Evolutionary conservation across 805 yeast species (phyloP).

Genomic region (Zygotorulaspora chibaensis): DNA sequence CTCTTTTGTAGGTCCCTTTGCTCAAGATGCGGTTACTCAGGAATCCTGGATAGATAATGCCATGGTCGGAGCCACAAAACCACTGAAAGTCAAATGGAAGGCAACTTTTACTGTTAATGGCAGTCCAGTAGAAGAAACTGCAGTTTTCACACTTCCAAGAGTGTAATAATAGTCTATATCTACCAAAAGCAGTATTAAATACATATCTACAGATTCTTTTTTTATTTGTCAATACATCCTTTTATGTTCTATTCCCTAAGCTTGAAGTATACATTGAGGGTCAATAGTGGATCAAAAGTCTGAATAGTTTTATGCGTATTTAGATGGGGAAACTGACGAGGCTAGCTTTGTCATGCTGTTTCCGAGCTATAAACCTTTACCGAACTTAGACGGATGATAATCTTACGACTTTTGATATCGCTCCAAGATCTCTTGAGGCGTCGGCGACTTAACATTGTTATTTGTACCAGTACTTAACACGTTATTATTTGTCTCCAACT

Average conservation of each 20-base stretch:
- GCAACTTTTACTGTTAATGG: slow-evolving; percentile 51
- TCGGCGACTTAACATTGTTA: slow-evolving; percentile 28
- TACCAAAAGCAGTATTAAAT: background rate
- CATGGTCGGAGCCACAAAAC: slow-evolving; percentile 30
- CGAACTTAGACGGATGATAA: background rate
- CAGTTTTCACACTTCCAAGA: slow-evolving; percentile 43
- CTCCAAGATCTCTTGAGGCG: slow-evolving; percentile 34
- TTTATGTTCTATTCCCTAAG: background rate
- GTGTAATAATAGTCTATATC: slow-evolving; percentile 13
- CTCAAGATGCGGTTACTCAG: slow-evolving; percentile 51
- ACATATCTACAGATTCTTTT: background rate
- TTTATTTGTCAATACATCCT: background rate
- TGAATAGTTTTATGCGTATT: too few species aligned
- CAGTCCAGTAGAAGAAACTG: slow-evolving; percentile 50
- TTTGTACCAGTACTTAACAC: slow-evolving; percentile 4
- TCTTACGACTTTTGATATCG: slow-evolving; percentile 32
- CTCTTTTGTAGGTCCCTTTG: slow-evolving; percentile 46
- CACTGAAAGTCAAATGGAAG: slow-evolving; percentile 76
- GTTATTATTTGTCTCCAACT: background rate
- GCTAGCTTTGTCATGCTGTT: too few species aligned
- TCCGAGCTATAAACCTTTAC: too few species aligned
- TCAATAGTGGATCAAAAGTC: too few species aligned
- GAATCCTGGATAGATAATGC: slow-evolving; percentile 36
- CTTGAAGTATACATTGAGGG: background rate
- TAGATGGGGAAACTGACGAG: too few species aligned